A percentile compares a stretch with the other conserved stretches of the same genome.
These are phyloP conservation scores for Adansonia gregorii DNA, from an alignment of 441 rosid species.

Conservation along the genomic window DNA sequence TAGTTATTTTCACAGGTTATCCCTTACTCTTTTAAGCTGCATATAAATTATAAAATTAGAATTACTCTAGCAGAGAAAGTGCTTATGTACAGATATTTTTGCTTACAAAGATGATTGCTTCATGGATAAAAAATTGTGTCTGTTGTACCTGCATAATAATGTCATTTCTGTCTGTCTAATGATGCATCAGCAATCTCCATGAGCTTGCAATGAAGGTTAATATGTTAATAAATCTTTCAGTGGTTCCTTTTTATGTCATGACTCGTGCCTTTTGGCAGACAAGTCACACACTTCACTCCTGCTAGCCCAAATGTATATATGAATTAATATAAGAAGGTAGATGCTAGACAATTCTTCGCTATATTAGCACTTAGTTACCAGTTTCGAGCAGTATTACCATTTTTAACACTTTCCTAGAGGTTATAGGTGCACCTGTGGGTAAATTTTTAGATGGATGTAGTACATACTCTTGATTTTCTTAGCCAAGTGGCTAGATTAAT, in stretches of 20 bases:
- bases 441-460: neutral
- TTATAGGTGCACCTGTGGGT: neutral
- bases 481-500: neutral
- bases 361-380: neutral
- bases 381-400: conserved; percentile 9
- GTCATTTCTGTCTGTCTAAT: neutral
- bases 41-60: neutral
- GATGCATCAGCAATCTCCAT: conserved; percentile 3
- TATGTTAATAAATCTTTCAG: neutral
- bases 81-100: neutral
- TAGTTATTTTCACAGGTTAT: conserved; percentile 62
- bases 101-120: neutral
- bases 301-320: neutral
- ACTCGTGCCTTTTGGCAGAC: neutral
- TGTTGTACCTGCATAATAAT: too few relatives aligned
- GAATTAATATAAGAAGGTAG: neutral
- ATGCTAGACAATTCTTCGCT: neutral
- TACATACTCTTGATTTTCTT: neutral
- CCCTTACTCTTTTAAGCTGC: neutral
- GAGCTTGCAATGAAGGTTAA: neutral
- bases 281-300: neutral
- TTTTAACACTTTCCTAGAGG: neutral
- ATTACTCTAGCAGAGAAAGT: conserved; percentile 1
- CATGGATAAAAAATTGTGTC: neutral
- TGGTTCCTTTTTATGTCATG: neutral